These are phyloP conservation scores for Didymella sp. DNA, from an alignment of 2,329 filamentous ascomycete genomes.

Conservation along the genomic window DNA sequence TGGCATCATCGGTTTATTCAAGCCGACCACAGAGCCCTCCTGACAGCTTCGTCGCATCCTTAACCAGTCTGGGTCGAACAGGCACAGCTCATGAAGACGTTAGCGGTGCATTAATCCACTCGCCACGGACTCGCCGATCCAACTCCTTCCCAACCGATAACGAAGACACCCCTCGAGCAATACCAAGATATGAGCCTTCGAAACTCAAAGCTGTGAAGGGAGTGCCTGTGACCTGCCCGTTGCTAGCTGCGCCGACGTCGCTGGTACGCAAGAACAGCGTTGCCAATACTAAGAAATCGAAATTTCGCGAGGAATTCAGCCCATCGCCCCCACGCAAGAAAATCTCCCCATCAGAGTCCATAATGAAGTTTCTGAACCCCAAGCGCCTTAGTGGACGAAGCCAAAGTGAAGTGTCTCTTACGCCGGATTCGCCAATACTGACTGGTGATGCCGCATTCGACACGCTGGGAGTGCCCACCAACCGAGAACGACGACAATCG, in stretches of 20 bases:
- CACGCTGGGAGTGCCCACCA: constrained; percentile 14
- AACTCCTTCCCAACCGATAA: constrained; percentile 35
- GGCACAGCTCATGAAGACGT: constrained; percentile 16
- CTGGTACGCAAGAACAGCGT: constrained; percentile 40
- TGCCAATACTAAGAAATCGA: constrained; percentile 42
- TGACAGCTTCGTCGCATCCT: constrained; percentile 38
- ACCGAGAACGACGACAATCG: constrained; percentile 38
- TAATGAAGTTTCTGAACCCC: constrained; percentile 42
- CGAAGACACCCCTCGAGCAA: constrained; percentile 34
- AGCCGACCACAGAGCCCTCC: constrained; percentile 49
- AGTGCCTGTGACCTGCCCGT: background rate
- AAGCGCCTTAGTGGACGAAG: constrained; percentile 41
- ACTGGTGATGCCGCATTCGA: constrained; percentile 35
- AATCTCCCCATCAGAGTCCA: constrained; percentile 32
- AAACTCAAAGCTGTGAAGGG: constrained; percentile 16
- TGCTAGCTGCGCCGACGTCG: constrained; percentile 10
- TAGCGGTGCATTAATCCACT: constrained; percentile 19
- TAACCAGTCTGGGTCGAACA: constrained; percentile 25
- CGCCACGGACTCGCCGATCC: constrained; percentile 24
- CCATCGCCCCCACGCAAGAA: constrained; percentile 40
- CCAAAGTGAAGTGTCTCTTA: constrained; percentile 41
- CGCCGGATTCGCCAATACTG: constrained; percentile 5
- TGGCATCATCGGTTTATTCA: constrained; percentile 52
- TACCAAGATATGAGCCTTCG: constrained; percentile 17
- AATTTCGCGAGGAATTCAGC: constrained; percentile 49